Evolutionary conservation across 2,329 filamentous ascomycete genomes (phyloP), one percentile per base, ranked within the genome.

Genomic region (Capronia epimyces): DNA sequence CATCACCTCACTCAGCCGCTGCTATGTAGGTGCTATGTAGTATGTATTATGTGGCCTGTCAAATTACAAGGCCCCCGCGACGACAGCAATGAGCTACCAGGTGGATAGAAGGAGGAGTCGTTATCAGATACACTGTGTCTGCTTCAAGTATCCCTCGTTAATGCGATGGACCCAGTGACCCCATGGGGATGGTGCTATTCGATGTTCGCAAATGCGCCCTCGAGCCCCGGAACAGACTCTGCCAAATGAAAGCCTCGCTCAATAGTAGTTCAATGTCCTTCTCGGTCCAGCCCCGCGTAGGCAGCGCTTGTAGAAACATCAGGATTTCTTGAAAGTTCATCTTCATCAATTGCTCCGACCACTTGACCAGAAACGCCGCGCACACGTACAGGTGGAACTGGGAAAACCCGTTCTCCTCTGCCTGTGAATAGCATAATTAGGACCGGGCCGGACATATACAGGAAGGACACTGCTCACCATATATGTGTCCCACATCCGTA

Each of bases 401-500:
- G 2, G 91, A 96, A 71, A 98, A 98, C 43, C 93, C 94, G 72
- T 96, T 89, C 65, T 97, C 93, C 76, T 98, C 94, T 43, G 93
- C 89, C 91, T 97, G 60, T 53, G 24, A 20, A n/a, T 15, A 31
- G 3, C 15, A 46, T 37, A 10, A 37, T 46, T 25, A 51, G 27
- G 7, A 48, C 20, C 12, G 20, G 27, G 27, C 7, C 6, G n/a
- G 7, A 18, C 6, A 16, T 37, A 4, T 15, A 20, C 15, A 20
- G 18, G 12, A 20, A 18, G 10, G 16, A 9, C 25, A n/a, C 12
- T 45, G 71, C 82, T 66, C 75, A 96, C 91, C 73, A 98, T 80
- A 72, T 98, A 98, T 21, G 93, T 98, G 69, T 98, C 93, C 93
- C 93, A 98, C 93, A 98, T 98, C 61, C 93, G 80, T 58, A 98